These are phyloP conservation scores for Dothideomycetidae sp. DNA, from an alignment of 2,329 filamentous ascomycete genomes.

Conservation along the genomic window DNA sequence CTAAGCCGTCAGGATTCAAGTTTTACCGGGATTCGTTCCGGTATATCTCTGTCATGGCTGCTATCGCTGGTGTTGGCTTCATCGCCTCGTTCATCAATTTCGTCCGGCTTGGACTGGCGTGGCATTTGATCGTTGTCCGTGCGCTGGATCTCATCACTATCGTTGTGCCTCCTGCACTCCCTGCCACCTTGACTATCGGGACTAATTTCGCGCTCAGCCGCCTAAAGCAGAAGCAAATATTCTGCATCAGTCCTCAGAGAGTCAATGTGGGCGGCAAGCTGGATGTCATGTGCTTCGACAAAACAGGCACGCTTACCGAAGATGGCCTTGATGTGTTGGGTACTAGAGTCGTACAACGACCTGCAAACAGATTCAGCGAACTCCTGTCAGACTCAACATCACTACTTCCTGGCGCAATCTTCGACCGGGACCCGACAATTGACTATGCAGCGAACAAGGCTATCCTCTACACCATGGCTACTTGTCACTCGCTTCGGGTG, in stretches of 20 bases:
- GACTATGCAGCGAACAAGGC: slow-evolving; percentile 51
- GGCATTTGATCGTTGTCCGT: slow-evolving; percentile 82
- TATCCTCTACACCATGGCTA: slow-evolving; percentile 88
- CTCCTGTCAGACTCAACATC: slow-evolving; percentile 52
- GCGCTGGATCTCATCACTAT: slow-evolving; percentile 95
- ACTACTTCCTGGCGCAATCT: slow-evolving; percentile 41
- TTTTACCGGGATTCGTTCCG: slow-evolving; percentile 97
- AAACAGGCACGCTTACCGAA: slow-evolving; percentile 95
- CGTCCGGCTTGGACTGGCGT: slow-evolving; percentile 64
- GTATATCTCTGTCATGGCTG: slow-evolving; percentile 92
- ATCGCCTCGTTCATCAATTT: slow-evolving; percentile 89
- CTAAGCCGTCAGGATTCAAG: slow-evolving; percentile 95
- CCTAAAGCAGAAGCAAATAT: slow-evolving; percentile 79
- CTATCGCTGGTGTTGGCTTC: slow-evolving; percentile 75
- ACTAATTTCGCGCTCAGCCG: slow-evolving; percentile 86
- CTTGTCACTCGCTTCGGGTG: slow-evolving; percentile 78
- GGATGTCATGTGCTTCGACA: slow-evolving; percentile 95
- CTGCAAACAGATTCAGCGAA: slow-evolving; percentile 55
- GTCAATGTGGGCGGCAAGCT: slow-evolving; percentile 95
- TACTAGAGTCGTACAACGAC: slow-evolving; percentile 59
- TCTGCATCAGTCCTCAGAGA: slow-evolving; percentile 92
- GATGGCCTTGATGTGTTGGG: slow-evolving; percentile 91
- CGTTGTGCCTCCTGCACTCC: slow-evolving; percentile 85
- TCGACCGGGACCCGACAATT: slow-evolving; percentile 44
- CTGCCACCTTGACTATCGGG: slow-evolving; percentile 88